Conservation (phyloP, 2,329 filamentous ascomycete species). For the Botrytis aclada region DNA sequence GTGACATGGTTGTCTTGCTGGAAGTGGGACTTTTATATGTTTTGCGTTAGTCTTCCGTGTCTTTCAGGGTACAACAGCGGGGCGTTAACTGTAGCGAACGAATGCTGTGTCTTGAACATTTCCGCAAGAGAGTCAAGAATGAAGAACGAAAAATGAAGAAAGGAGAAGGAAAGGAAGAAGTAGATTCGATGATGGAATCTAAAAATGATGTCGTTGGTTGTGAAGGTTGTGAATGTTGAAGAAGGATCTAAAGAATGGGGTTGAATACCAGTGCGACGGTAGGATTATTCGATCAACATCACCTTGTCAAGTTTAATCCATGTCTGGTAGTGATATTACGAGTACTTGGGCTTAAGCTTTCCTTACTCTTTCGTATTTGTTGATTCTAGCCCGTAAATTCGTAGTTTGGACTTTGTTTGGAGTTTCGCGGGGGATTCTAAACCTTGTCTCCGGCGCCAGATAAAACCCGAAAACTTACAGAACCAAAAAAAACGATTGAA, state of each 20-base stretch:
- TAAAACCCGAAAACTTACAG: background rate
- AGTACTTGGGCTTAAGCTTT: background rate
- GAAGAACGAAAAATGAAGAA: background rate
- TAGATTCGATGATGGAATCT: background rate
- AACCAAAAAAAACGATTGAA: background rate
- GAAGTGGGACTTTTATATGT: constrained; percentile 19
- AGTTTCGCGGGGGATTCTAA: constrained; percentile 10
- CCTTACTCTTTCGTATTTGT: background rate
- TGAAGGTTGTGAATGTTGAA: background rate
- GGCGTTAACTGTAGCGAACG: constrained; percentile 18
- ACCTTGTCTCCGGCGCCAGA: constrained; percentile 10
- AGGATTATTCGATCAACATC: background rate
- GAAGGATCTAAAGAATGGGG: constrained; percentile 3
- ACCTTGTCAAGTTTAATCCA: constrained; percentile 5
- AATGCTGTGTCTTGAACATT: constrained; percentile 12
- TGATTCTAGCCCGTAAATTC: background rate
- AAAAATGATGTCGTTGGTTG: background rate
- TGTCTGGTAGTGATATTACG: background rate
- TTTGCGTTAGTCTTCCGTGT: constrained; percentile 19
- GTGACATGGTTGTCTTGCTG: constrained; percentile 27
- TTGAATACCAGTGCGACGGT: background rate
- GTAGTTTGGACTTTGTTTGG: background rate
- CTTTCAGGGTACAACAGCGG: constrained; percentile 19
- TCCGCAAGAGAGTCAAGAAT: constrained; percentile 2
- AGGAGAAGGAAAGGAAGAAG: background rate